phyloP scores from a whole-genome alignment of 768 basidiomycete species.

The Sporobolomyces phaffii region DNA sequence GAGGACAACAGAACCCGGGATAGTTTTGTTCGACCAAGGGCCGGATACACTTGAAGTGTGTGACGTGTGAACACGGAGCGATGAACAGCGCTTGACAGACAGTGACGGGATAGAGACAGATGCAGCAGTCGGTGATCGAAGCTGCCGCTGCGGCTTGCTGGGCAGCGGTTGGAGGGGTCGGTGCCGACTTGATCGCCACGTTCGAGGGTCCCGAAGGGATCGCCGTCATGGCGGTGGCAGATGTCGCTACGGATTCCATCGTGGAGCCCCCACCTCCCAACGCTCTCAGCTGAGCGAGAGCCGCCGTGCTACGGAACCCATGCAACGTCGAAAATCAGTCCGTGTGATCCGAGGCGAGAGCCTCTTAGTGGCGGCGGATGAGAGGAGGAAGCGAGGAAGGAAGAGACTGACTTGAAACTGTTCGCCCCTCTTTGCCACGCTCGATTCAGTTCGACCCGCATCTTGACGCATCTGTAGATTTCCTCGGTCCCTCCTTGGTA shows the following conservation, averaged over 20 bases:
- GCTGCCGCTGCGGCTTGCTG: slow-evolving; percentile 30
- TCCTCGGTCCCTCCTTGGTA: slow-evolving; percentile 97
- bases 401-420: slow-evolving; percentile 73
- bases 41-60: slow-evolving; percentile 90
- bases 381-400: not conserved
- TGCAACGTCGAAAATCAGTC: too few relatives aligned
- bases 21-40: slow-evolving; percentile 83
- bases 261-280: slow-evolving; percentile 42
- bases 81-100: slow-evolving; percentile 96
- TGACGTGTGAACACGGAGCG: slow-evolving; percentile 88
- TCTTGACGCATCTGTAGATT: slow-evolving; percentile 95
- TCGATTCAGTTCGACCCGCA: slow-evolving; percentile 77
- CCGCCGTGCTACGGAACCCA: slow-evolving; percentile 49
- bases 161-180: not conserved
- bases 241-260: slow-evolving; percentile 15
- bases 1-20: slow-evolving; percentile 87
- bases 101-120: slow-evolving; percentile 83
- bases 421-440: slow-evolving; percentile 87
- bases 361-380: too few relatives aligned
- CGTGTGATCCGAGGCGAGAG: too few relatives aligned
- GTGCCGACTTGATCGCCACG: not conserved
- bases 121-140: slow-evolving; percentile 69
- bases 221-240: slow-evolving; percentile 19
- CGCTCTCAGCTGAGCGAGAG: slow-evolving; percentile 66
- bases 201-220: slow-evolving; percentile 9